Evolutionary conservation across 1,284 basidiomycete genomes (phyloP).

Genomic region (Puccinia hordei): DNA sequence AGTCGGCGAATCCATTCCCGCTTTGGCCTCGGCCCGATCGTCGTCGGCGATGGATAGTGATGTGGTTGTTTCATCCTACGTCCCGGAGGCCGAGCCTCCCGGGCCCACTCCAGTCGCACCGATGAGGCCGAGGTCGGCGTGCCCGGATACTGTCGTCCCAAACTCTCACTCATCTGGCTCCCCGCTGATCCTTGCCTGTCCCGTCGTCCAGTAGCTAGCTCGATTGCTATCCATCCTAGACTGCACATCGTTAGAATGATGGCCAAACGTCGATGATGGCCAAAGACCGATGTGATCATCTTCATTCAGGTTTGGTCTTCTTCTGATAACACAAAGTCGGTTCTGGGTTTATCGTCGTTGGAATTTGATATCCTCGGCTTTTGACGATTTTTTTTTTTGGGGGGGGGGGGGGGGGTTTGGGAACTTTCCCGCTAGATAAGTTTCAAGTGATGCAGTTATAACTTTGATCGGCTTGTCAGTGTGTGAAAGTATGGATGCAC

Average conservation of each 20-base stretch:
- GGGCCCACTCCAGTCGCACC: neutral
- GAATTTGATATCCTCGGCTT: too few relatives aligned
- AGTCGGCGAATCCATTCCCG: constrained; percentile 39
- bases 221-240: neutral
- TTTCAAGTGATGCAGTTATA: too few relatives aligned
- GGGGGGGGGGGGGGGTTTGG: too few relatives aligned
- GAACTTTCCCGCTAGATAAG: too few relatives aligned
- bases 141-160: neutral
- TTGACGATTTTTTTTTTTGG: too few relatives aligned
- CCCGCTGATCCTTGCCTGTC: neutral
- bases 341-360: too few relatives aligned
- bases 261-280: neutral
- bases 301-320: neutral
- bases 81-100: too few relatives aligned
- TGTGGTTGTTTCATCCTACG: too few relatives aligned
- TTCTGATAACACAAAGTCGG: too few relatives aligned
- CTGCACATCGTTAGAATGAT: neutral
- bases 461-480: too few relatives aligned
- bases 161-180: neutral
- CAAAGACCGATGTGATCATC: neutral
- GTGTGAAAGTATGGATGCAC: too few relatives aligned
- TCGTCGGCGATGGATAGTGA: constrained; percentile 23
- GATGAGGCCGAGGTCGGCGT: neutral
- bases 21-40: constrained; percentile 17
- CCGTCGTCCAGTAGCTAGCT: neutral